phyloP scores from a whole-genome alignment of 2,329 filamentous ascomycete species.

The Botrytis deweyae region DNA sequence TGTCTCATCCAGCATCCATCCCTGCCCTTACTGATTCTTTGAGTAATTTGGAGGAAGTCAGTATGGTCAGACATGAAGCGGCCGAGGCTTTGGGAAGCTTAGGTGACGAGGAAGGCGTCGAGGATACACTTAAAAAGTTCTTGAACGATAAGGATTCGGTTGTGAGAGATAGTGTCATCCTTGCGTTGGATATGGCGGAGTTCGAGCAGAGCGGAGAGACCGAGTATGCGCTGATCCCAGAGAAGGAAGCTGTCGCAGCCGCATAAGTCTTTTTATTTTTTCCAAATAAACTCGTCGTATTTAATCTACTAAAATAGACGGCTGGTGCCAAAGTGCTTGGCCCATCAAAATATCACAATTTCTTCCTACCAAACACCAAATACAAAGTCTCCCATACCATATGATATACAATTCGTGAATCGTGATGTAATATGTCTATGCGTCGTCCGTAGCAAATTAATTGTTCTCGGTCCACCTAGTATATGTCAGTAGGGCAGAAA shows the following conservation, averaged over 20 bases:
- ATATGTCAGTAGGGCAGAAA: slow-evolving; percentile 22
- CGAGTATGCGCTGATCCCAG: slow-evolving; percentile 90
- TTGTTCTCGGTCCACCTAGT: slow-evolving; percentile 43
- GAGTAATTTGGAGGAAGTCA: slow-evolving; percentile 75
- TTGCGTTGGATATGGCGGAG: slow-evolving; percentile 96
- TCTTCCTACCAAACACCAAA: slow-evolving; percentile 13
- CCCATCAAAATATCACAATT: slow-evolving; percentile 32
- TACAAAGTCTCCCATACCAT: neutral
- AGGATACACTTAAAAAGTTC: slow-evolving; percentile 79
- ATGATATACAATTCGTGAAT: slow-evolving; percentile 12
- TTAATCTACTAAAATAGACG: slow-evolving; percentile 22
- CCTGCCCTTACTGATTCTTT: slow-evolving; percentile 79
- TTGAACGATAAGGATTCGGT: slow-evolving; percentile 89
- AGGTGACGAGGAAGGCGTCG: slow-evolving; percentile 89
- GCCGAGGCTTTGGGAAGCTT: slow-evolving; percentile 93
- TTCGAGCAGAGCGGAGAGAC: slow-evolving; percentile 86
- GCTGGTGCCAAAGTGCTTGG: slow-evolving; percentile 40
- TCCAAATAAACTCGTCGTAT: neutral
- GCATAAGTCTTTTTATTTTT: slow-evolving; percentile 19
- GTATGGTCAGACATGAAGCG: slow-evolving; percentile 97
- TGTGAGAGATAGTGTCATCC: slow-evolving; percentile 90
- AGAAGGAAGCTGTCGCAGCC: slow-evolving; percentile 42
- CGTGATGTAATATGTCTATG: neutral
- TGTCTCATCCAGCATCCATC: slow-evolving; percentile 95
- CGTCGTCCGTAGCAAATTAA: slow-evolving; percentile 30